Conservation (phyloP, 176 grass and related monocot genomes). For the Triticum dicoccoides region DNA sequence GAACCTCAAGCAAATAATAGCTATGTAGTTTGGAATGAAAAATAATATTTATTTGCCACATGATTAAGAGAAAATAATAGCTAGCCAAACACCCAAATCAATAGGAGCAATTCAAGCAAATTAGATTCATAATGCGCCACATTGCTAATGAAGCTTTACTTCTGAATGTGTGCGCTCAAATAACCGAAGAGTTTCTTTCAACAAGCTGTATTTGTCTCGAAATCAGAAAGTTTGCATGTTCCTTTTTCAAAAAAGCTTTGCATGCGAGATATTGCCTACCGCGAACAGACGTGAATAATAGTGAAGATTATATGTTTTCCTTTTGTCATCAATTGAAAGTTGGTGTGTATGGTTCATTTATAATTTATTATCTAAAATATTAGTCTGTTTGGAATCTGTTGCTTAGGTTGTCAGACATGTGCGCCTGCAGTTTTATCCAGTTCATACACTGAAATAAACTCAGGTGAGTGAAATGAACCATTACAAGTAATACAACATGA, state of each 20-base stretch:
- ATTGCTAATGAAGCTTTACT: neutral
- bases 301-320: neutral
- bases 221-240: no score
- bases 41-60: neutral
- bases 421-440: neutral
- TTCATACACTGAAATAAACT: neutral
- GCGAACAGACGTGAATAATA: neutral
- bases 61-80: neutral
- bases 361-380: neutral
- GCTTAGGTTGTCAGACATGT: neutral
- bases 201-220: no score
- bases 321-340: neutral
- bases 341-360: neutral
- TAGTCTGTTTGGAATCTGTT: neutral
- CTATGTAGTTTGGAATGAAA: neutral
- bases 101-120: neutral
- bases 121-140: neutral
- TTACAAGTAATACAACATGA: neutral
- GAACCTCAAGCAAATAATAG: neutral
- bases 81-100: neutral
- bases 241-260: no score
- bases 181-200: no score
- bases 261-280: neutral
- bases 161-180: neutral
- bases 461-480: neutral